These are phyloP conservation scores for Lachnellula occidentalis DNA, from an alignment of 2,329 filamentous ascomycete species.

Conservation along the genomic window DNA sequence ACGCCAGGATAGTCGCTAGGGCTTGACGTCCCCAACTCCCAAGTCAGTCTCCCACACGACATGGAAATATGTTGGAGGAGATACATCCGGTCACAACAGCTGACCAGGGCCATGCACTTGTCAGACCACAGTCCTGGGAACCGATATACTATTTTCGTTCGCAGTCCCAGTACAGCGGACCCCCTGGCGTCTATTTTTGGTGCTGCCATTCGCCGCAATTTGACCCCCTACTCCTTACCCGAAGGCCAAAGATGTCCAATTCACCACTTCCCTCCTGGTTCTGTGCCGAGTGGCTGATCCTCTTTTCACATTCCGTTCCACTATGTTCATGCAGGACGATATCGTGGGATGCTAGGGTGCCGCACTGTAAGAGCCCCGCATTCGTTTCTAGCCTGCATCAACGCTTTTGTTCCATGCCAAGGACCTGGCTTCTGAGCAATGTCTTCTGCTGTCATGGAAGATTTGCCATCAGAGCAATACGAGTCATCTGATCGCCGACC, in stretches of 20 bases:
- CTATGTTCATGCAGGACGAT: not conserved
- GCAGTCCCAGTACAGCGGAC: no score
- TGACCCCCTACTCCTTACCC: not conserved
- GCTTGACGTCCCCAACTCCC: no score
- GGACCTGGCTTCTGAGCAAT: not conserved
- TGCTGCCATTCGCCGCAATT: not conserved
- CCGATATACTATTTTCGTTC: no score
- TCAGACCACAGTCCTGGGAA: no score
- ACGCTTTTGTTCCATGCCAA: not conserved
- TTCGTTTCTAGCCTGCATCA: not conserved
- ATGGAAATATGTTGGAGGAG: no score
- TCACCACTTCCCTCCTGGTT: not conserved
- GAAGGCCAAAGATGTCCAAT: not conserved
- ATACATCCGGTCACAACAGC: no score
- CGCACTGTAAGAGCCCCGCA: not conserved
- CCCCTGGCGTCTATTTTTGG: no score
- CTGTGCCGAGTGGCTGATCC: not conserved
- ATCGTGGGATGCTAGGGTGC: not conserved
- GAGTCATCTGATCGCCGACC: not conserved
- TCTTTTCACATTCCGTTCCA: not conserved
- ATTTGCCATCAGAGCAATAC: not conserved
- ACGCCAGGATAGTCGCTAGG: no score
- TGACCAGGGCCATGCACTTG: no score
- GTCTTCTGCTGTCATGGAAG: no score
- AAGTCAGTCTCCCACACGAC: no score